Evolutionary conservation across 495 filamentous ascomycete species (phyloP).

Genomic region (Neurospora terricola): DNA sequence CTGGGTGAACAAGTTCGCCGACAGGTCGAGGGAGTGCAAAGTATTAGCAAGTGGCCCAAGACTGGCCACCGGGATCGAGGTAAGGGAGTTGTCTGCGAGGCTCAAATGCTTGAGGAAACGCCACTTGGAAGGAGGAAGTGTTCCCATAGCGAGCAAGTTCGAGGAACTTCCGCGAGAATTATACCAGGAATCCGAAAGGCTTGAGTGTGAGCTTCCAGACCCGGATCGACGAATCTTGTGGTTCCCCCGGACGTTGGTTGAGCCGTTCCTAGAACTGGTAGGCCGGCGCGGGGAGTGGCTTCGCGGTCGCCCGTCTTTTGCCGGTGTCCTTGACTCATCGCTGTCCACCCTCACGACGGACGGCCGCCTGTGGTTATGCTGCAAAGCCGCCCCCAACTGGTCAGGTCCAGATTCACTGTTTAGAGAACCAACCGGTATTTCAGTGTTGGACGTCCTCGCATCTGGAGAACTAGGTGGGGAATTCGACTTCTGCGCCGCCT

Average conservation of each 20-base stretch:
- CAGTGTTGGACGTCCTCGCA: conserved; percentile 34
- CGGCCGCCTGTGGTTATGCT: conserved; percentile 27
- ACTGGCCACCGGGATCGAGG: conserved; percentile 61
- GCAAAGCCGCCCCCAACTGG: conserved; percentile 17
- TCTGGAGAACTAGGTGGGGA: conserved; percentile 59
- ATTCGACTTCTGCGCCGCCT: conserved; percentile 44
- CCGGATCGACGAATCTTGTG: conserved; percentile 73
- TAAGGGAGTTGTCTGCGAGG: conserved; percentile 82
- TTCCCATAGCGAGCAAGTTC: conserved; percentile 54
- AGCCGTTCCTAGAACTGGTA: conserved; percentile 57
- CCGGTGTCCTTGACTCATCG: conserved; percentile 29
- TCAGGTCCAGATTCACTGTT: conserved; percentile 33
- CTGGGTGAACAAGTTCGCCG: conserved; percentile 80
- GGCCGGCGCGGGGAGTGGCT: conserved; percentile 77
- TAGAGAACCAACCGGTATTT: conserved; percentile 35
- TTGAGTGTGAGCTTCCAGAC: conserved; percentile 88
- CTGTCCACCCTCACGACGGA: conserved; percentile 29
- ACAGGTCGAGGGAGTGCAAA: conserved; percentile 83
- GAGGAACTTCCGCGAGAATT: conserved; percentile 55
- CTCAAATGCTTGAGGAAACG: conserved; percentile 85
- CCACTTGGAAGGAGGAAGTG: conserved; percentile 81
- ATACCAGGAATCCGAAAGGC: conserved; percentile 61
- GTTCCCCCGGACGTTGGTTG: conserved; percentile 49
- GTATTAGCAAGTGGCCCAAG: conserved; percentile 75
- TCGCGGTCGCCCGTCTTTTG: conserved; percentile 41